A percentile compares a stretch with the other conserved stretches of the same genome.
Evolutionary conservation across 148 eudicot genomes (phyloP).

Genomic region (Rhododendron williamsianum): DNA sequence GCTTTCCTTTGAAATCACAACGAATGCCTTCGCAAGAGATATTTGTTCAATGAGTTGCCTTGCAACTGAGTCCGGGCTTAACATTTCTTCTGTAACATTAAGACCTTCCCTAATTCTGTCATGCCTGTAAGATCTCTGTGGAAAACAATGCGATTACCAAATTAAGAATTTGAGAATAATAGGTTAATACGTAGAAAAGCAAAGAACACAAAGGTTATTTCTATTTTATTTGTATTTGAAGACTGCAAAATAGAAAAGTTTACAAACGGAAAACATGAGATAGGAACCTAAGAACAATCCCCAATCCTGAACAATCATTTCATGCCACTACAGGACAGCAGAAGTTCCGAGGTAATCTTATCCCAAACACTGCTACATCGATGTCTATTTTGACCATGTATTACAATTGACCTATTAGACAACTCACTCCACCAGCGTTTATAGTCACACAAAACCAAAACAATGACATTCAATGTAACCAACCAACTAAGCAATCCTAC

Average conservation of each 20-base stretch:
- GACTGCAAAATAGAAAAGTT: background rate
- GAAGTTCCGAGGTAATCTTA: background rate
- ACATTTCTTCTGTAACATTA: conserved; percentile 37
- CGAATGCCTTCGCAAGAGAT: conserved; percentile 45
- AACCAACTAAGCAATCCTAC: background rate
- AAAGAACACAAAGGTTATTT: background rate
- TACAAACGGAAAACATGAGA: background rate
- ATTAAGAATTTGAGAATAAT: background rate
- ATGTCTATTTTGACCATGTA: background rate
- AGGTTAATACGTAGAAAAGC: background rate
- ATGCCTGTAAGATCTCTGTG: conserved; percentile 31
- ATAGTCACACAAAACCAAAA: background rate
- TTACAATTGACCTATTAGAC: background rate
- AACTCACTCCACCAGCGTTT: background rate
- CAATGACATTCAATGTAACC: background rate
- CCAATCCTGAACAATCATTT: background rate
- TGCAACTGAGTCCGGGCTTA: conserved; percentile 26
- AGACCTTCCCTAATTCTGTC: conserved; percentile 31
- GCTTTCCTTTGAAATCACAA: conserved; percentile 86
- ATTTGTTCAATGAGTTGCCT: conserved; percentile 41
- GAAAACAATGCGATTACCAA: background rate
- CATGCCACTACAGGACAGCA: background rate
- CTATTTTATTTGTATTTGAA: background rate
- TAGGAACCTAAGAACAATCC: background rate
- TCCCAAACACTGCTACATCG: background rate